These are phyloP conservation scores for Aristolochia californica DNA, from an alignment of 164 flowering plant species.

Conservation along the genomic window DNA sequence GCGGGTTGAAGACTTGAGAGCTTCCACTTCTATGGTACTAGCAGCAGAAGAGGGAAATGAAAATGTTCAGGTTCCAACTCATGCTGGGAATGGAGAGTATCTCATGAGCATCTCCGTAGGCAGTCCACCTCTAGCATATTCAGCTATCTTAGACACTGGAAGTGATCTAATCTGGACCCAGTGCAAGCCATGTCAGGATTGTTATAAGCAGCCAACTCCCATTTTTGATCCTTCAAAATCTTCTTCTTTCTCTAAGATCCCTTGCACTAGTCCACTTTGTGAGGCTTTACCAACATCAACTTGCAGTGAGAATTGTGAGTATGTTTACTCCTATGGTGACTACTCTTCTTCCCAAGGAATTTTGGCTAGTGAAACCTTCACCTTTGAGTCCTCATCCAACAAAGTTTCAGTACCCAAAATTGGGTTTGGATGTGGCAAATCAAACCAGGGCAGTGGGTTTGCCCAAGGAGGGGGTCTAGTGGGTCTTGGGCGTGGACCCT, in stretches of 20 bases:
- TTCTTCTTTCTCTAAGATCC: slow-evolving; percentile 37
- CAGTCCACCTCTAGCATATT: slow-evolving; percentile 43
- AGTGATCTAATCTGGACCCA: slow-evolving; percentile 93
- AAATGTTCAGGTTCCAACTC: slow-evolving; percentile 23
- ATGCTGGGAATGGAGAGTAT: slow-evolving; percentile 55
- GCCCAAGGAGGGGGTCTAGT: slow-evolving; percentile 63
- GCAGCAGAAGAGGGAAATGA: neutral
- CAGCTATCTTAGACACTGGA: slow-evolving; percentile 77
- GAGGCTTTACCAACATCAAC: slow-evolving; percentile 33
- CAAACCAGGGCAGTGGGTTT: slow-evolving; percentile 64
- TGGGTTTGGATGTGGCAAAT: slow-evolving; percentile 75
- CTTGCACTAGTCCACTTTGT: slow-evolving; percentile 51
- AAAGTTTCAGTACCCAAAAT: slow-evolving; percentile 29
- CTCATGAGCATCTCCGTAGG: slow-evolving; percentile 61
- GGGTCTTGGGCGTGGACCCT: slow-evolving; percentile 82
- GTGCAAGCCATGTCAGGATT: slow-evolving; percentile 60
- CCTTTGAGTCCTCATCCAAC: slow-evolving; percentile 23
- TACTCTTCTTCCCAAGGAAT: slow-evolving; percentile 58
- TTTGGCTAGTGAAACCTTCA: slow-evolving; percentile 62
- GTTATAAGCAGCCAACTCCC: slow-evolving; percentile 51
- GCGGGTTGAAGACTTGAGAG: slow-evolving; percentile 32
- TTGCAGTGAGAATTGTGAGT: slow-evolving; percentile 49
- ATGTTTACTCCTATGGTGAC: slow-evolving; percentile 68
- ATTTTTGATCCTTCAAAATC: slow-evolving; percentile 65
- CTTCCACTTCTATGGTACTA: slow-evolving; percentile 7